These are phyloP conservation scores for Lodderomyces orthopsilosis DNA, from an alignment of 1,139 yeast species.

Conservation along the genomic window DNA sequence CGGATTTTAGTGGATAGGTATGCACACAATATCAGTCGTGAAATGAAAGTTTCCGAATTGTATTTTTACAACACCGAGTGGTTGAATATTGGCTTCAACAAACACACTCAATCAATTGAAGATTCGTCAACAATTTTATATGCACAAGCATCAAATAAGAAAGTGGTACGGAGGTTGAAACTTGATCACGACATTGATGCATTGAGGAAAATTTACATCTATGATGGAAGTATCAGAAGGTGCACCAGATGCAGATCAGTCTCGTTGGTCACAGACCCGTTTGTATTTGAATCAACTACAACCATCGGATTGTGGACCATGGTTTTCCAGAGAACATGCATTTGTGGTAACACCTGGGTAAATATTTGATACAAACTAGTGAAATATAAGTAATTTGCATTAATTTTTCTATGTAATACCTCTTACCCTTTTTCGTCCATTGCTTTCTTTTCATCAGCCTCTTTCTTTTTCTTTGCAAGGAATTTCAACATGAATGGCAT, in stretches of 20 bases:
- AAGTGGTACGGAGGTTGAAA: slow-evolving; percentile 21
- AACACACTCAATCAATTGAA: neutral
- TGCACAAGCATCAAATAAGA: slow-evolving; percentile 9
- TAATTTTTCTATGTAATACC: no score
- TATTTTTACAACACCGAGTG: slow-evolving; percentile 71
- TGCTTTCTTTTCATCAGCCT: slow-evolving; percentile 3
- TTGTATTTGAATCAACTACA: slow-evolving; percentile 36
- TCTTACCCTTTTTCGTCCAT: neutral
- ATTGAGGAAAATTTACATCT: slow-evolving; percentile 40
- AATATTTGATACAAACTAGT: slow-evolving; percentile 19
- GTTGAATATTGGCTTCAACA: slow-evolving; percentile 50
- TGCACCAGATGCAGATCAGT: slow-evolving; percentile 71
- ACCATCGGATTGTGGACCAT: slow-evolving; percentile 60
- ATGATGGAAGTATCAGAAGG: slow-evolving; percentile 33
- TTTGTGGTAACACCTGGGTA: slow-evolving; percentile 81
- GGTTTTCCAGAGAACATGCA: slow-evolving; percentile 72
- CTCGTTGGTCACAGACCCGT: slow-evolving; percentile 50
- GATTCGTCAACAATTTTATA: slow-evolving; percentile 7
- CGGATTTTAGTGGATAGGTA: slow-evolving; percentile 33
- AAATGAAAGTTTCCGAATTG: slow-evolving; percentile 45
- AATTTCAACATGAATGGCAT: slow-evolving; percentile 40
- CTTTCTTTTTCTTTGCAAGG: slow-evolving; percentile 19
- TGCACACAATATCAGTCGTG: slow-evolving; percentile 33
- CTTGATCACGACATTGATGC: slow-evolving; percentile 27
- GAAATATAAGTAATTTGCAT: neutral